phyloP scores from a whole-genome alignment of 345 rosid species.

The Rhodamnia argentea region DNA sequence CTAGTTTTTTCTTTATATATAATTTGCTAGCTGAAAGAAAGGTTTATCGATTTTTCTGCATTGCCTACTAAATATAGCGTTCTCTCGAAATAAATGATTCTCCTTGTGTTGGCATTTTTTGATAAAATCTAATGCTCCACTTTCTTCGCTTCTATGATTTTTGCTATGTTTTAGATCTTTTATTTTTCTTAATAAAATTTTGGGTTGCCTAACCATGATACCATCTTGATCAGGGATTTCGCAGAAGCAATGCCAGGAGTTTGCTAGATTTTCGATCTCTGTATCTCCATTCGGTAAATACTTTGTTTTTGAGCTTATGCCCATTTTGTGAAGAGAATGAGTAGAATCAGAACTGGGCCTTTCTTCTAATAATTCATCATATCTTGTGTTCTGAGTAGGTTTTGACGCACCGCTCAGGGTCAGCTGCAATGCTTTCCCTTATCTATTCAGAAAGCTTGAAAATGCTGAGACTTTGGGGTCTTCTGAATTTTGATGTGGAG shows the following conservation, averaged over 20 bases:
- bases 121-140: background rate
- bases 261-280: constrained; percentile 32
- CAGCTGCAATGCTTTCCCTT: constrained; percentile 45
- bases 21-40: background rate
- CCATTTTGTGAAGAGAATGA: background rate
- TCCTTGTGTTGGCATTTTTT: background rate
- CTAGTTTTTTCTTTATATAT: too few species aligned
- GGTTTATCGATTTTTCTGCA: background rate
- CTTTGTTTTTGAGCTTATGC: background rate
- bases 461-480: constrained; percentile 47
- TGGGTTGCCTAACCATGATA: background rate
- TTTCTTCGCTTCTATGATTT: too few species aligned
- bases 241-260: constrained; percentile 25
- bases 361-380: background rate
- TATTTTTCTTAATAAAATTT: background rate
- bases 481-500: constrained; percentile 54
- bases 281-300: constrained; percentile 52
- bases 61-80: background rate
- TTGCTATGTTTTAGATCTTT: background rate
- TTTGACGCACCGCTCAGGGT: constrained; percentile 52
- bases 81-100: background rate
- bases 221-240: constrained; percentile 29
- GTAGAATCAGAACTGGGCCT: background rate
- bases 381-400: constrained; percentile 30
- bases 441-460: constrained; percentile 52